Evolutionary conservation across 805 yeast genomes (phyloP).

Genomic region (Diddensiella transvaalensis): DNA sequence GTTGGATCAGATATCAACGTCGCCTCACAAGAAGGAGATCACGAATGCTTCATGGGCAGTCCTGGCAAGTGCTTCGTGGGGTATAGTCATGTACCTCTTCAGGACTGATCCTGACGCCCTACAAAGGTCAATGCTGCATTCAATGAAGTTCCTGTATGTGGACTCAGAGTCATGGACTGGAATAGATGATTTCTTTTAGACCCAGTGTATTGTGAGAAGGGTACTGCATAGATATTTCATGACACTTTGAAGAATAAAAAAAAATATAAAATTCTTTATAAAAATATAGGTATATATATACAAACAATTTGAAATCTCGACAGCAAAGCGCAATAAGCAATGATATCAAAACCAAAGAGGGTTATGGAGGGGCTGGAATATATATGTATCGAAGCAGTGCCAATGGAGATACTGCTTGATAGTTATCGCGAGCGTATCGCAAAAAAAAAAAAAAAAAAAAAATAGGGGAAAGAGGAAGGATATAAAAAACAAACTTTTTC

Average conservation of each 20-base stretch:
- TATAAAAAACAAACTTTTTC: not conserved
- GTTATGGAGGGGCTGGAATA: too few species aligned
- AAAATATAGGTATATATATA: not conserved
- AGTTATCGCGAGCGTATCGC: too few species aligned
- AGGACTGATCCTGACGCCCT: conserved; percentile 57
- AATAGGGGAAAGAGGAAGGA: not conserved
- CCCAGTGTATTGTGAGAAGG: not conserved
- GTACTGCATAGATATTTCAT: not conserved
- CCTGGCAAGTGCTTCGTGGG: conserved; percentile 69
- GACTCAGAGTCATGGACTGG: conserved; percentile 49
- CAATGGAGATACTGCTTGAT: too few species aligned
- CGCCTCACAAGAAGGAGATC: not conserved
- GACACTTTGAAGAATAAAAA: not conserved
- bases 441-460: not conserved
- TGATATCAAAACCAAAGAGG: too few species aligned
- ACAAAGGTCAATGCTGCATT: conserved; percentile 60
- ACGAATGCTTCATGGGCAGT: conserved; percentile 49
- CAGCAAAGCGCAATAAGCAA: not conserved
- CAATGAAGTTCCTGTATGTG: conserved; percentile 70
- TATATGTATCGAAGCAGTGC: too few species aligned
- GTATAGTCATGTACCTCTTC: conserved; percentile 66
- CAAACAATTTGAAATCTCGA: not conserved
- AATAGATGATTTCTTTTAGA: conserved; percentile 21
- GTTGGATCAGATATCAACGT: conserved; percentile 17
- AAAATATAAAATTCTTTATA: not conserved